Base-by-base conservation (phyloP, 2,329 filamentous ascomycete genomes). In the Exophiala sp. region DNA sequence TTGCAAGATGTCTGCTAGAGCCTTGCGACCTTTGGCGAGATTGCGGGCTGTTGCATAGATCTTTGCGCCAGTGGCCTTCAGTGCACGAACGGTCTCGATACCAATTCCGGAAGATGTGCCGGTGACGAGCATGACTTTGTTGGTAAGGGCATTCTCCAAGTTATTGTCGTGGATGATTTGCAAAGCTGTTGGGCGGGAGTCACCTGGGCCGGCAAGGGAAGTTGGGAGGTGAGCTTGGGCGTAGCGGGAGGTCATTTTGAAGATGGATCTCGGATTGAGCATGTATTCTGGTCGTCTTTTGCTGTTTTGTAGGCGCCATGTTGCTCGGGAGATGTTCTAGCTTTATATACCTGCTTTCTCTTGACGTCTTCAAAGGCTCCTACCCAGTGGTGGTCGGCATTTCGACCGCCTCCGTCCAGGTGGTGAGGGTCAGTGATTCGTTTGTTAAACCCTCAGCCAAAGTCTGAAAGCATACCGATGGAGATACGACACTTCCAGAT, bases 71-170 rank as follows among this genome's bases (percentile, higher is more conserved):
- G 73, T 75, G 6, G 57, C 47, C 10, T 63, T 56, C 0, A 76
- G 59, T 1, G 72, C 72, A 6, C 66, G 65, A n/a, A 65, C 71
- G 0, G 70, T 74, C 54, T 72, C 69, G 47, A 71, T 60, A 4
- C 71, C 71, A 21, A 73, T 64, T 1, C 71, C 72, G 0, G 69
- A 69, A 2, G 69, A 70, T 36, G 60, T 64, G n/a, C 71, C 71
- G 4, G 71, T 73, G 51, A 74, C 61, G 20, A 75, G 58, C 39
- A 72, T 62, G 24, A 69, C 65, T 59, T 72, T 74, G 45, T 60
- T 63, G 2, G 20, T 6, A 33, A 60, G 58, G 8, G 55, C 50
- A n/a, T 51, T 53, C 11, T 54, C 57, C 3, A 67, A 50, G n/a
- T 52, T 47, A 24, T 65, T 61, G 44, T 68, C 66, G 3, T 61